Evolutionary conservation across 2,329 filamentous ascomycete species (phyloP), one percentile per base, ranked within the genome.

Genomic region (Blumeriella jaapii): DNA sequence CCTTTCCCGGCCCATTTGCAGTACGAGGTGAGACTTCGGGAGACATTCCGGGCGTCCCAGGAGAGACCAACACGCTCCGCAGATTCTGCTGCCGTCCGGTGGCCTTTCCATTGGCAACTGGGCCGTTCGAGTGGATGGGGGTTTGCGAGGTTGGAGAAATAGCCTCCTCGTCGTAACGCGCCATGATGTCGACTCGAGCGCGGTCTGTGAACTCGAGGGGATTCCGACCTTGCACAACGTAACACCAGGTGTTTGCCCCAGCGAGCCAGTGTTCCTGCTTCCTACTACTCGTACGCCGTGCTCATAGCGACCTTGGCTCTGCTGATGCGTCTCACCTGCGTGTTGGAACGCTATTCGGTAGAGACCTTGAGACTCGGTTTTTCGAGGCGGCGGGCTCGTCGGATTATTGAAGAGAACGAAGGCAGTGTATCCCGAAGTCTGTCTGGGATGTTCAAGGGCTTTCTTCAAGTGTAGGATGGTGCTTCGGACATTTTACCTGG

Each of bases 141-240:
- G 53, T 52, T 30, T 44, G 39, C 19, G 48, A 46, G 17, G 51
- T 55, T 14, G 61, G 59, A 25, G 59, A 59, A 26, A 56, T 40
- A 9, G 58, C 57, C 33, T 54, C 55, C 44, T 58, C 53, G 36
- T 38, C 41, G 38, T 30, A 46, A 31, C 45, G 42, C 39, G 42
- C 44, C 52, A 55, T 55, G 29, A 29, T n/a, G 45, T 39, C 16
- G 26, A 16, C 15, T 33, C 29, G 35, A 28, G 24, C 28, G 12
- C 18, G 20, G 14, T 17, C 18, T 19, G 17, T 19, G 32, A 24
- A 14, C 14, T 26, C 18, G 34, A 16, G 7, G 24, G 16, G 20
- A n/a, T 20, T 31, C 23, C 27, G 11, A 19, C 13, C 22, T 36
- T 23, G 26, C 33, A 36, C 20, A 20, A 31, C 34, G 27, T 25